Evolutionary conservation across 257 asterid genomes (phyloP).

Genomic region (Leonotis leonurus): DNA sequence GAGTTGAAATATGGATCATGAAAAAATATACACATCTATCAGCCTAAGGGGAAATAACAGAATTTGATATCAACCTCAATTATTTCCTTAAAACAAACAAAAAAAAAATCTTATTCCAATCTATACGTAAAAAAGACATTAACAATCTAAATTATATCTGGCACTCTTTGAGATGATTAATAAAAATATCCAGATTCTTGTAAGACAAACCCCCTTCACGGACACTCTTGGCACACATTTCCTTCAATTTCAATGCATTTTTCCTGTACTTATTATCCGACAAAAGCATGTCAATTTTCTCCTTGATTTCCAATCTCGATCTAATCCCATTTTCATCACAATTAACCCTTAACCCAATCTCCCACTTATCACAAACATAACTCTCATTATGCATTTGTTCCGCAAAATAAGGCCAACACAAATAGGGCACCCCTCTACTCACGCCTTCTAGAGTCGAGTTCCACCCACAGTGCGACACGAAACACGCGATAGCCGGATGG

Average conservation of each 20-base stretch:
- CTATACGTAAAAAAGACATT: too few relatives aligned
- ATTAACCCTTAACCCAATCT: slow-evolving; percentile 33
- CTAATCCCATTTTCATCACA: slow-evolving; percentile 24
- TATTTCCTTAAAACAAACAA: too few relatives aligned
- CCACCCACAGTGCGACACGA: slow-evolving; percentile 42
- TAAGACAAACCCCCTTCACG: slow-evolving; percentile 34
- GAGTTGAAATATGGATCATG: too few relatives aligned
- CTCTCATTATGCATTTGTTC: slow-evolving; percentile 33
- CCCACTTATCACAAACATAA: slow-evolving; percentile 34
- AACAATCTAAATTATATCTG: background rate
- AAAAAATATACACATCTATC: too few relatives aligned
- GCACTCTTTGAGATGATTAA: slow-evolving; percentile 2
- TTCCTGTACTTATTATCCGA: slow-evolving; percentile 11
- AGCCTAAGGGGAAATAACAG: too few relatives aligned
- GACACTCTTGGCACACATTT: slow-evolving; percentile 17
- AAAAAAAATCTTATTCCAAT: too few relatives aligned
- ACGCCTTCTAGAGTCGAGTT: slow-evolving; percentile 29
- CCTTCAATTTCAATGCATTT: slow-evolving; percentile 32
- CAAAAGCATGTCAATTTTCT: slow-evolving; percentile 19
- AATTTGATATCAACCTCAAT: too few relatives aligned
- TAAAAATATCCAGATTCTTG: slow-evolving; percentile 19
- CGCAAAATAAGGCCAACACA: slow-evolving; percentile 40
- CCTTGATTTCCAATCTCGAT: slow-evolving; percentile 14
- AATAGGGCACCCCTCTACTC: slow-evolving; percentile 29
- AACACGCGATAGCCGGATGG: slow-evolving; percentile 28